Evolutionary conservation across 345 rosid genomes (phyloP), one percentile per base, ranked within the genome.

Genomic region (Boechera divaricarpa): DNA sequence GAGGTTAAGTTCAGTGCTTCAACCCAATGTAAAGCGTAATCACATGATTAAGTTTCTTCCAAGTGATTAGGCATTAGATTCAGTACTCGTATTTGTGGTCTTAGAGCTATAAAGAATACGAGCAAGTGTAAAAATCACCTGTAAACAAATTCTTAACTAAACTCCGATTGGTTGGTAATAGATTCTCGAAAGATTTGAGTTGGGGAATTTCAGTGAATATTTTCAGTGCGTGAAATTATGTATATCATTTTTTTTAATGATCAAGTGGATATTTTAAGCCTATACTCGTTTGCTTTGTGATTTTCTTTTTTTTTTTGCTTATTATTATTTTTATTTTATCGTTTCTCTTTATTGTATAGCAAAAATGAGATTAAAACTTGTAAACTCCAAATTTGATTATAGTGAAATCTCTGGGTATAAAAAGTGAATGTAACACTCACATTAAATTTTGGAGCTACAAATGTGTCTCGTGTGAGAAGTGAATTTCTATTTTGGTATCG

Each of bases 401-500:
- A 42, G 48, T 42, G 48, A 42, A 42, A 42, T 12, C 5, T 42
- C 6, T 42, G n/a, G 6, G 48, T n/a, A 4, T 42, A 42, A 13
- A 42, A 42, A 42, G 2, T 42, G 48, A 12, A 45, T 5, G 49
- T 13, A 45, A 15, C 49, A 15, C 16, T 45, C 49, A 45, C 18
- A 45, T 45, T 36, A n/a, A 48, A 21, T 5, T 60, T 72, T 39
- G 10, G 9, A 24, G 62, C 15, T 16, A 63, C 36, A 55, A 73
- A 63, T 41, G 63, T 51, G 33, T 42, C 45, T 15, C 49, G 24
- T 63, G 15, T 39, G 26, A 42, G 47, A 74, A 45, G 13, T 44
- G 13, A 56, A 74, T 24, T 2, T 74, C 15, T 59, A 1, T 29
- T 31, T 48, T 47, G n/a, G 16, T 42, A 47, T 44, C 13, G 24